Evolutionary conservation across 805 yeast genomes (phyloP), one percentile per base, ranked within the genome.

Genomic region (Candida succiphila): DNA sequence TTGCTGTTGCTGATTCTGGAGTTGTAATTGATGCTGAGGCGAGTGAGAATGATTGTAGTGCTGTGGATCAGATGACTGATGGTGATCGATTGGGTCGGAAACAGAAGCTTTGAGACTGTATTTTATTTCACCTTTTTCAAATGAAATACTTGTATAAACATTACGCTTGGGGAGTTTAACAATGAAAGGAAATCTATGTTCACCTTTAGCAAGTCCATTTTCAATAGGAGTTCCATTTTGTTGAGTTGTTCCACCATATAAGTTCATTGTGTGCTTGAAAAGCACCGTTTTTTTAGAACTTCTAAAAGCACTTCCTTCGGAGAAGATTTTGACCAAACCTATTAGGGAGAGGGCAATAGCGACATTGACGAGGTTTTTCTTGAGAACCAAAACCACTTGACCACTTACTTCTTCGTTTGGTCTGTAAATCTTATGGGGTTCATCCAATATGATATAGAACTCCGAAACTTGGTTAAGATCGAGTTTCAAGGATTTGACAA

Each of bases 141-240:
- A 87, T 42, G 76, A 78, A 18, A 87, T 69, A 32, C 86, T 75
- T 17, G 92, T 81, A 53, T 66, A 78, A 3, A 84, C 68, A 42
- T 81, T 71, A 41, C 72, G 75, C 43, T 67, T 69, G 1, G 96
- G 95, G n/a, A 87, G 64, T 44, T 74, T 78, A 28, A 87, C 82
- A 31, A 80, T 72, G 49, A 87, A 88, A 16, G 95, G 95, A 51
- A 88, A 87, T 24, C 84, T 60, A 55, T 87, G 96, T 49, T 83
- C 89, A 27, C 96, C 96, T 46, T 75, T 74, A 15, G 75, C 69
- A n/a, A 82, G 52, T 1, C 83, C 83, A n/a, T 50, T 51, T 17
- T 30, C 34, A 43, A 44, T 46, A 31, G 39, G 37, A 20, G 35
- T 39, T 13, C 21, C 21, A 10, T 20, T 10, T 18, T n/a, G 8